phyloP scores from a whole-genome alignment of 2,329 filamentous ascomycete genomes.

The Sporothrix humicola region DNA sequence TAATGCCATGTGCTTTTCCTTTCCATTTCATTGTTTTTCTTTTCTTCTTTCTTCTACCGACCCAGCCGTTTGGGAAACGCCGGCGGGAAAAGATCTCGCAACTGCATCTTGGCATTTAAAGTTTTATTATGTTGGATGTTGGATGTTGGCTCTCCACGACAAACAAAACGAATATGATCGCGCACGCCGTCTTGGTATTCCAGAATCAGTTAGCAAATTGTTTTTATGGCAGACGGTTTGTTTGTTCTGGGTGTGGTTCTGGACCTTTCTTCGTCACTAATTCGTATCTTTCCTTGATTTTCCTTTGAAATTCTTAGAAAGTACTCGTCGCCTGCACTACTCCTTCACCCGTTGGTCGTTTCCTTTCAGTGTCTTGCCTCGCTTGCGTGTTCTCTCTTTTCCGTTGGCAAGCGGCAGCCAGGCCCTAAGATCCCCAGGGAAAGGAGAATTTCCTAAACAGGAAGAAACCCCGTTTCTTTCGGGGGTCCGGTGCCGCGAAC shows the following conservation, averaged over 20 bases:
- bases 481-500: not conserved
- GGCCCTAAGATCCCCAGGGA: not conserved
- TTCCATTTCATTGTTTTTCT: not conserved
- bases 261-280: too few relatives aligned
- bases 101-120: not conserved
- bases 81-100: not conserved
- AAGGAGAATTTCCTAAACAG: constrained; percentile 24
- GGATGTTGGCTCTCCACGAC: not conserved
- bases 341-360: too few relatives aligned
- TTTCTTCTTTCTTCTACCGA: not conserved
- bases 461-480: not conserved
- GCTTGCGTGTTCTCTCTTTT: not conserved
- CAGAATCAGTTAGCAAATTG: too few relatives aligned
- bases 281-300: not conserved
- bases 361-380: not conserved
- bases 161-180: not conserved
- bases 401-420: not conserved
- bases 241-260: too few relatives aligned
- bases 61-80: constrained; percentile 9
- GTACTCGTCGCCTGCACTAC: too few relatives aligned
- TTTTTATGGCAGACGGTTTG: too few relatives aligned
- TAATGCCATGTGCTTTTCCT: not conserved
- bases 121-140: too few relatives aligned
- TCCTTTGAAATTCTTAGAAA: not conserved
- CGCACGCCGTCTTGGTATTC: not conserved